These are phyloP conservation scores for Syncephalastrum racemosum DNA, from an alignment of 371 early-diverging fungal species.

Conservation along the genomic window DNA sequence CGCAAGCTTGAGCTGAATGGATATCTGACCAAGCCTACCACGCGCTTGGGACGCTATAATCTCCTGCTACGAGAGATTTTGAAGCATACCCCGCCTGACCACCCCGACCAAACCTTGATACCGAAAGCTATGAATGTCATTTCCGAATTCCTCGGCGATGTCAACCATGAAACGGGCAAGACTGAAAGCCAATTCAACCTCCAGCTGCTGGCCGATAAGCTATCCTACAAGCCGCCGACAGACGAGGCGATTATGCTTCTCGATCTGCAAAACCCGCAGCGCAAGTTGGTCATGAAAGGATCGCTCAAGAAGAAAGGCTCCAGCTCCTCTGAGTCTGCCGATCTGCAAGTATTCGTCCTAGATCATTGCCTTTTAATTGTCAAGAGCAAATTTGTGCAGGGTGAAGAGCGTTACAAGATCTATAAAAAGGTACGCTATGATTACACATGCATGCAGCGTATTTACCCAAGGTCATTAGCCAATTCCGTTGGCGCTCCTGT, in stretches of 20 bases:
- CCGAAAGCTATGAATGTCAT: conserved; percentile 69
- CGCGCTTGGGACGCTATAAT: conserved; percentile 86
- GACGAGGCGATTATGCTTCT: conserved; percentile 13
- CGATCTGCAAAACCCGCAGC: conserved; percentile 47
- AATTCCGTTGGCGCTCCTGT: conserved; percentile 74
- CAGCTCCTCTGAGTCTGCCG: conserved; percentile 61
- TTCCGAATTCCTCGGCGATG: conserved; percentile 65
- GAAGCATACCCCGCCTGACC: conserved; percentile 73
- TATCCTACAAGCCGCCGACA: conserved; percentile 24
- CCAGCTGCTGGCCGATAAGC: conserved; percentile 19
- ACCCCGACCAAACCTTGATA: conserved; percentile 71
- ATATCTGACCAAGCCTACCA: conserved; percentile 82
- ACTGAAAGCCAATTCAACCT: conserved; percentile 63
- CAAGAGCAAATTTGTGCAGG: conserved; percentile 48
- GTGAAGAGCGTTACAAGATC: conserved; percentile 41
- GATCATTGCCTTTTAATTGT: conserved; percentile 86
- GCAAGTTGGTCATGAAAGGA: conserved; percentile 78
- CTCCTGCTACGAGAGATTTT: conserved; percentile 80
- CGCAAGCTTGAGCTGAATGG: conserved; percentile 77
- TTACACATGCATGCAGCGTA: background rate
- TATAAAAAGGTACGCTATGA: conserved; percentile 38
- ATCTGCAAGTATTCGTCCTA: conserved; percentile 77
- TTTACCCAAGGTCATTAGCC: conserved; percentile 42
- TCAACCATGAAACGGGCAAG: conserved; percentile 80
- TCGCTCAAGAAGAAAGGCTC: conserved; percentile 69